phyloP scores from a whole-genome alignment of 2,329 filamentous ascomycete genomes.

The Colletotrichum magnum region DNA sequence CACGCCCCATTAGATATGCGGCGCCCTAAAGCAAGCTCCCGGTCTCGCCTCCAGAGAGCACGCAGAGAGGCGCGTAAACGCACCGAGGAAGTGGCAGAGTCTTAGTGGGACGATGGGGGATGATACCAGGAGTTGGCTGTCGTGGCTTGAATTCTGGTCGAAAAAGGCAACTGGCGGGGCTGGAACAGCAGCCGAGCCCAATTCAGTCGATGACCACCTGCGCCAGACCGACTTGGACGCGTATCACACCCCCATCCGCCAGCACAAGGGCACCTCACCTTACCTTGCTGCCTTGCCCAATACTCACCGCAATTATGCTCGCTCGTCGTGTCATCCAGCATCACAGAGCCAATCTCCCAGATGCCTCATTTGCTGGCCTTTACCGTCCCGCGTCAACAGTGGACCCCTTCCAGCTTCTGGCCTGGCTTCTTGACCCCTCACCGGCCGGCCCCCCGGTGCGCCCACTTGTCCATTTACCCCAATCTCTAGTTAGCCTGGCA shows the following conservation, averaged over 20 bases:
- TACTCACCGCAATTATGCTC: slow-evolving; percentile 33
- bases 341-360: background rate
- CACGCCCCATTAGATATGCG: background rate
- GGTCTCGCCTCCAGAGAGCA: slow-evolving; percentile 1
- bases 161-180: slow-evolving; percentile 5
- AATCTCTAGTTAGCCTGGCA: slow-evolving; percentile 23
- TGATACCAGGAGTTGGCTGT: background rate
- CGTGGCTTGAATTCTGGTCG: background rate
- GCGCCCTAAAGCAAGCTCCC: slow-evolving; percentile 3
- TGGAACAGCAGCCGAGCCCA: background rate
- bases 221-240: background rate
- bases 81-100: too few species aligned
- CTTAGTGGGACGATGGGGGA: background rate
- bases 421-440: slow-evolving; percentile 8
- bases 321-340: background rate
- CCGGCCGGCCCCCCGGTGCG: slow-evolving; percentile 7
- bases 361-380: background rate
- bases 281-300: slow-evolving; percentile 7
- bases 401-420: slow-evolving; percentile 1
- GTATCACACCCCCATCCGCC: background rate
- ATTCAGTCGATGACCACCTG: background rate
- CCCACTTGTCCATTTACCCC: slow-evolving; percentile 24
- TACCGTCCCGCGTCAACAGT: slow-evolving; percentile 14
- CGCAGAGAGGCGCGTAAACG: too few species aligned
- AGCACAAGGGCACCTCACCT: slow-evolving; percentile 1